Evolutionary conservation across 2,329 filamentous ascomycete species (phyloP).

Genomic region (Anthostomella pinea): DNA sequence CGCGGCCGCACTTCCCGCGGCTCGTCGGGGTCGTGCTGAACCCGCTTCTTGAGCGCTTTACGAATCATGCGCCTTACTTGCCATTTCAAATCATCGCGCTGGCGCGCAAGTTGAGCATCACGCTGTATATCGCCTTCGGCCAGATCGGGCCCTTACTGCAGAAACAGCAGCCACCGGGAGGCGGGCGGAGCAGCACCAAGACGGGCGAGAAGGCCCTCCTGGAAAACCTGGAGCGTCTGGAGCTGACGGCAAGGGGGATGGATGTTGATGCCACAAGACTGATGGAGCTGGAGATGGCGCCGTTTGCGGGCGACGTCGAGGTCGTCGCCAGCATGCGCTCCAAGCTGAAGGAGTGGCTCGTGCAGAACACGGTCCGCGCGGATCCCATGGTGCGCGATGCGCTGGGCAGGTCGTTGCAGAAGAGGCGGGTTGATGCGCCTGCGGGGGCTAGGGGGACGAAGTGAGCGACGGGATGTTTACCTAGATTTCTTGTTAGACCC

Average conservation of each 20-base stretch:
- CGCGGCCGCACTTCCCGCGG: constrained; percentile 50
- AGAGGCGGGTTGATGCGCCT: constrained; percentile 59
- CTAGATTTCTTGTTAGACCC: constrained; percentile 4
- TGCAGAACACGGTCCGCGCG: constrained; percentile 78
- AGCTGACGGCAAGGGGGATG: constrained; percentile 54
- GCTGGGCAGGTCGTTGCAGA: constrained; percentile 64
- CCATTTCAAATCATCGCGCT: constrained; percentile 83
- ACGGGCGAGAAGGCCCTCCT: constrained; percentile 50
- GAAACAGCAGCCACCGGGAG: constrained; percentile 35
- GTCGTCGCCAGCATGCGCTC: constrained; percentile 62
- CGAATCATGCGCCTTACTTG: constrained; percentile 60
- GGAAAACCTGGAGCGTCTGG: constrained; percentile 66
- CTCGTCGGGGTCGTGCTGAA: constrained; percentile 45
- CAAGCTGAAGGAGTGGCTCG: constrained; percentile 80
- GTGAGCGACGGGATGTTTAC: constrained; percentile 26
- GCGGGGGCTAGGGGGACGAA: constrained; percentile 56
- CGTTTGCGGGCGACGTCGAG: constrained; percentile 71
- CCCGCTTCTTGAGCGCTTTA: constrained; percentile 37
- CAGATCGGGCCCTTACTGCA: constrained; percentile 71
- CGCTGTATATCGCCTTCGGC: constrained; percentile 77
- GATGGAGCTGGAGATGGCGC: constrained; percentile 75
- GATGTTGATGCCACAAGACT: constrained; percentile 70
- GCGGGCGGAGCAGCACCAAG: constrained; percentile 14
- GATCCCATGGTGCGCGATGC: constrained; percentile 83
- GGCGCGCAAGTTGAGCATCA: constrained; percentile 71